Evolutionary conservation across 495 filamentous ascomycete genomes (phyloP).

Genomic region (Rostrohypoxylon terebratum): DNA sequence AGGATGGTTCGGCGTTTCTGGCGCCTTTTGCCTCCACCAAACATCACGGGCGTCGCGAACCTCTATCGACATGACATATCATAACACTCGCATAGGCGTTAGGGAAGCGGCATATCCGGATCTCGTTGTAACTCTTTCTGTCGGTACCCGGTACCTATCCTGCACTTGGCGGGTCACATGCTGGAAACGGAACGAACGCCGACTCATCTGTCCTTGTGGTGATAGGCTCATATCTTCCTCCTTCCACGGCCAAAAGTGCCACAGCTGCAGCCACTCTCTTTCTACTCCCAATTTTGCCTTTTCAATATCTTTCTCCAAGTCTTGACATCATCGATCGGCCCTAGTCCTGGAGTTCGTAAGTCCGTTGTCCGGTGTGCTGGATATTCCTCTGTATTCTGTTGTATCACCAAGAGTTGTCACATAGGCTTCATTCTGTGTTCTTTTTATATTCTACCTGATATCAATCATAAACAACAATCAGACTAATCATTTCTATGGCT

Average conservation of each 20-base stretch:
- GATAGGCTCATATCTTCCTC: background rate
- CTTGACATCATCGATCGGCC: background rate
- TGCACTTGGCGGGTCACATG: background rate
- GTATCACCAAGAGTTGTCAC: background rate
- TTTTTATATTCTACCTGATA: conserved; percentile 15
- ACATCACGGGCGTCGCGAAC: background rate
- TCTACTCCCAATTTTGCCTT: background rate
- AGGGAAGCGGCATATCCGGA: background rate
- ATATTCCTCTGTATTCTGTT: background rate
- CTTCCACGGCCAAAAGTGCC: background rate
- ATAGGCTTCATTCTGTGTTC: background rate
- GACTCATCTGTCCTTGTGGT: background rate
- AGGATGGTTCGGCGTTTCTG: background rate
- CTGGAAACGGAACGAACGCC: background rate
- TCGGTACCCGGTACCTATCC: background rate
- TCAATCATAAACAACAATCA: background rate
- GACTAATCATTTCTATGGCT: background rate
- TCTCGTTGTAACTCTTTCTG: background rate
- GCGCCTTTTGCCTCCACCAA: background rate
- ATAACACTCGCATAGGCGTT: background rate
- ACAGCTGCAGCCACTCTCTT: background rate
- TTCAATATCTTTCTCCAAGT: background rate
- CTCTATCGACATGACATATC: background rate
- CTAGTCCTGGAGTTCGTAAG: background rate
- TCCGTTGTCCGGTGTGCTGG: background rate